Percentiles rank a stretch among this genome's conserved stretches.
Conservation (phyloP, 2,329 filamentous ascomycete genomes). For the Diaporthe capsici region DNA sequence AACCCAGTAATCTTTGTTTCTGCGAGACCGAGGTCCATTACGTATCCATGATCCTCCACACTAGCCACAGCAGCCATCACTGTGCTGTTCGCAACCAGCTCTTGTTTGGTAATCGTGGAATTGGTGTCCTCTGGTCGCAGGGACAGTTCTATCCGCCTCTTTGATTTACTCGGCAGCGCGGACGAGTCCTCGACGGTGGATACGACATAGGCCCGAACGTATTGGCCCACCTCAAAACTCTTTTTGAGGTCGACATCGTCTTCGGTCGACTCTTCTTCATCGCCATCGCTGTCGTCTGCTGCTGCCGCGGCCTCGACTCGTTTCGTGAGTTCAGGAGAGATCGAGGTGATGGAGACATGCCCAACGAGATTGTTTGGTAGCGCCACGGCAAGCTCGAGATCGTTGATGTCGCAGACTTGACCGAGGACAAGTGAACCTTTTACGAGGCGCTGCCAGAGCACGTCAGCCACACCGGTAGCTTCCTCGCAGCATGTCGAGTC, state of each 20-base stretch:
- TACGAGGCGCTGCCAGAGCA: conserved; percentile 75
- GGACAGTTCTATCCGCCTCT: conserved; percentile 89
- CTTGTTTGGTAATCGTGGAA: conserved; percentile 77
- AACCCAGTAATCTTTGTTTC: conserved; percentile 82
- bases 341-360: conserved; percentile 90
- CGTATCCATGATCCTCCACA: conserved; percentile 94
- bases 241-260: conserved; percentile 79
- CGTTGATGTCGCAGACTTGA: conserved; percentile 85
- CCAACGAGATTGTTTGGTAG: conserved; percentile 94
- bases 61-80: conserved; percentile 91
- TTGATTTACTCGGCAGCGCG: conserved; percentile 70
- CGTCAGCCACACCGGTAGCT: conserved; percentile 28
- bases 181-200: conserved; percentile 80
- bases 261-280: conserved; percentile 63
- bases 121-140: conserved; percentile 86
- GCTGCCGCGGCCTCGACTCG: conserved; percentile 79
- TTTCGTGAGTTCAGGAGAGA: conserved; percentile 84
- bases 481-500: conserved; percentile 45
- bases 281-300: conserved; percentile 68
- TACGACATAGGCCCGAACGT: conserved; percentile 85
- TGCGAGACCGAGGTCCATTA: conserved; percentile 90
- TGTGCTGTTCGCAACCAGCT: conserved; percentile 81
- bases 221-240: conserved; percentile 88
- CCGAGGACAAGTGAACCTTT: conserved; percentile 91
- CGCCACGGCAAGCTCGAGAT: conserved; percentile 83